These are phyloP conservation scores for Monosporascus sp. DNA, from an alignment of 2,329 filamentous ascomycete genomes.

Conservation along the genomic window DNA sequence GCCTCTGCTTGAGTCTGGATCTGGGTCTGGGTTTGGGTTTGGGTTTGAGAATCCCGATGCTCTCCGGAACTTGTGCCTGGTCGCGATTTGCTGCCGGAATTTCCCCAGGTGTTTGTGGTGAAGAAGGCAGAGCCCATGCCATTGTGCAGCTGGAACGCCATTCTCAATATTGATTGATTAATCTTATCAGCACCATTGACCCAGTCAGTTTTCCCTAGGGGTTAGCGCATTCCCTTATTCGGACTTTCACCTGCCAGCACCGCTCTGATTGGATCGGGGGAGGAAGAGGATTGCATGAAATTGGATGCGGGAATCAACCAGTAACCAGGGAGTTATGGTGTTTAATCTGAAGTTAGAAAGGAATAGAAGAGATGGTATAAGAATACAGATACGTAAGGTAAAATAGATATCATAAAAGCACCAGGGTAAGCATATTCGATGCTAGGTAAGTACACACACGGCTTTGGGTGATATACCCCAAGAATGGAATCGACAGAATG, in stretches of 20 bases:
- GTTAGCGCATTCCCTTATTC: not conserved
- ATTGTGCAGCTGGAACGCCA: constrained; percentile 1
- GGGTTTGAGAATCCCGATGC: constrained; percentile 6
- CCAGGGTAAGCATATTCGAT: not conserved
- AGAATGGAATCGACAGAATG: too few species aligned
- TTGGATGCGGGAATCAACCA: not conserved
- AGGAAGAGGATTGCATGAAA: not conserved
- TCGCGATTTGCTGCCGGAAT: constrained; percentile 21
- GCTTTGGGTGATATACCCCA: too few species aligned
- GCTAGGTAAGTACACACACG: not conserved
- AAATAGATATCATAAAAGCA: not conserved
- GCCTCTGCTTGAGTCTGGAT: not conserved
- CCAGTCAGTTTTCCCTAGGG: not conserved
- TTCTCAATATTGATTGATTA: not conserved
- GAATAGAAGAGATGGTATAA: not conserved
- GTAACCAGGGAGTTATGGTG: not conserved
- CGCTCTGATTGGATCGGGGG: constrained; percentile 3
- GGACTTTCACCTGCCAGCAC: not conserved
- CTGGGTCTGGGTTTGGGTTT: not conserved
- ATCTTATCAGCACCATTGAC: not conserved
- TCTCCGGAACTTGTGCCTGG: constrained; percentile 32
- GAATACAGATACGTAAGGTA: not conserved
- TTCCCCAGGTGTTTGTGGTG: constrained; percentile 25
- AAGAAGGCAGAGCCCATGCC: constrained; percentile 15
- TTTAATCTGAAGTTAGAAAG: too few species aligned